These are phyloP conservation scores for Syzygium aqueum DNA, from an alignment of 345 rosid genomes.

Conservation along the genomic window DNA sequence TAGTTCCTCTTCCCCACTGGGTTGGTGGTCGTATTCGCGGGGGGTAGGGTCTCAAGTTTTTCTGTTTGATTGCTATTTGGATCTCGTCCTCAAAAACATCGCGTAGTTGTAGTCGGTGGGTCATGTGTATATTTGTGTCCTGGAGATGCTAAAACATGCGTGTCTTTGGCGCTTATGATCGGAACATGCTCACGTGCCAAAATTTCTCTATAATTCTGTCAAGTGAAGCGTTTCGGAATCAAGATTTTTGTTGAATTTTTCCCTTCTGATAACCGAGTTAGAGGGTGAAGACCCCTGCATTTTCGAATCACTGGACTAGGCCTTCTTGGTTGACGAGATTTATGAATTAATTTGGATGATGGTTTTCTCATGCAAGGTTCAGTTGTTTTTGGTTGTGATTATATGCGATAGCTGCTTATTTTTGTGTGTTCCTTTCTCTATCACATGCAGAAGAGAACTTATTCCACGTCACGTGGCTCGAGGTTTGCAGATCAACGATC, in stretches of 20 bases:
- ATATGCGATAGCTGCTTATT: not conserved
- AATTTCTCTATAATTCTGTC: not conserved
- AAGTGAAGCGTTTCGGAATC: not conserved
- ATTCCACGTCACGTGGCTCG: conserved; percentile 14
- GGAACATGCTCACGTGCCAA: not conserved
- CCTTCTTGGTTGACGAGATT: not conserved
- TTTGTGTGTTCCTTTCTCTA: not conserved
- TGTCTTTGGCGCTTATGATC: not conserved
- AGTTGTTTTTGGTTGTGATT: not conserved
- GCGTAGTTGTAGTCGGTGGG: not conserved
- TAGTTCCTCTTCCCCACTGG: not conserved
- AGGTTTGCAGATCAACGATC: conserved; percentile 11
- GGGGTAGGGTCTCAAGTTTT: not conserved
- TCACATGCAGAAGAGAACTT: conserved; percentile 31
- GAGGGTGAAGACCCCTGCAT: not conserved
- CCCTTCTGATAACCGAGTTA: not conserved
- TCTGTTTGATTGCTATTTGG: not conserved
- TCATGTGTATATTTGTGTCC: not conserved
- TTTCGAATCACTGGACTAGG: not conserved
- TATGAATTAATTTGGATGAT: not conserved
- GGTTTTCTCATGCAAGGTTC: not conserved
- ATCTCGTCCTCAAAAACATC: not conserved
- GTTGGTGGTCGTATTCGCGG: not conserved
- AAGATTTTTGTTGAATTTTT: not conserved
- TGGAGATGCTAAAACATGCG: not conserved